Conservation (phyloP, 1,139 yeast genomes). For the Saccharomyces hybrid region DNA sequence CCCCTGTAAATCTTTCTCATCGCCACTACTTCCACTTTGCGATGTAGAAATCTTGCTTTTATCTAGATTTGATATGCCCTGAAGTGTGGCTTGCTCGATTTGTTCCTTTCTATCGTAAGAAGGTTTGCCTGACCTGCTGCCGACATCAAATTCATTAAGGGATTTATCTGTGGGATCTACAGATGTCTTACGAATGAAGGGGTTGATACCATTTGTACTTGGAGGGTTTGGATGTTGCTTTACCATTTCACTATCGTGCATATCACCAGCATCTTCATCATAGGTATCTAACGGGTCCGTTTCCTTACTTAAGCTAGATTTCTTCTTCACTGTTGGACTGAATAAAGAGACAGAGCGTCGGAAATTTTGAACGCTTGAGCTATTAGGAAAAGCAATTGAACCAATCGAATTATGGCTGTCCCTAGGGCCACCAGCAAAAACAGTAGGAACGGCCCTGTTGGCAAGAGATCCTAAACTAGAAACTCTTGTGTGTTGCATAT, state of each 20-base stretch:
- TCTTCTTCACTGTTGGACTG: conserved; percentile 12
- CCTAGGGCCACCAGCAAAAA: conserved; percentile 23
- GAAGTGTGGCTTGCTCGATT: conserved; percentile 2
- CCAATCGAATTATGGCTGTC: conserved; percentile 22
- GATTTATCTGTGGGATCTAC: background rate
- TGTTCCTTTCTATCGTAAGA: conserved; percentile 1
- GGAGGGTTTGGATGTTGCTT: background rate
- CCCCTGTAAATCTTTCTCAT: background rate
- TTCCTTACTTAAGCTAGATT: conserved; percentile 24
- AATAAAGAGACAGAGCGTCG: conserved; percentile 7
- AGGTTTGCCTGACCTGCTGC: background rate
- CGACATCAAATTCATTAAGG: background rate
- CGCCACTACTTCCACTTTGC: background rate
- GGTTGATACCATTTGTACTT: background rate
- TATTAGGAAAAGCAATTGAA: conserved; percentile 13
- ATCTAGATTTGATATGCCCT: conserved; percentile 1
- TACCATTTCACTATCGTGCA: background rate
- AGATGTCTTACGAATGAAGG: background rate
- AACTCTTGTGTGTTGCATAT: background rate
- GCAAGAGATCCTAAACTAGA: conserved; percentile 8
- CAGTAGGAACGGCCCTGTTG: conserved; percentile 11
- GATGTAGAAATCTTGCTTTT: background rate
- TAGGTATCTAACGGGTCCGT: conserved; percentile 10
- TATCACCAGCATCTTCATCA: background rate
- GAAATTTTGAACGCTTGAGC: conserved; percentile 2